Base-by-base conservation (phyloP, 306 rosid genomes). In the Hippophae rhamnoides region DNA sequence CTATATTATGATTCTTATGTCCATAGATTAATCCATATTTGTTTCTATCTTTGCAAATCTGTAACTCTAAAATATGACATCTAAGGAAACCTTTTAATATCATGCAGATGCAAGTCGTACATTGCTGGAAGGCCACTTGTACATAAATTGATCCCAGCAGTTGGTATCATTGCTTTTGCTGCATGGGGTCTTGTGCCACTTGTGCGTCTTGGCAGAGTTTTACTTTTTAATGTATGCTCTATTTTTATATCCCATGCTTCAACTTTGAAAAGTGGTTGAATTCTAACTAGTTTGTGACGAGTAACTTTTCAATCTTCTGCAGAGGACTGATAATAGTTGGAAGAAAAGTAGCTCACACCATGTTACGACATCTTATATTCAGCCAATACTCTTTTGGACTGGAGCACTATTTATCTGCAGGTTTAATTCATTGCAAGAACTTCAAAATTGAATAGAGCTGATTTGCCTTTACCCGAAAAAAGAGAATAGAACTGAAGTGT, bases 391-490 rank as follows among this genome's bases (percentile, higher is more conserved):
- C 69, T 82, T 88, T 26, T 93, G 97, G 99, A 66, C 76, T 43
- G 99, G 94, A 74, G 90, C 85, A 38, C 80, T 78, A 72, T 90
- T 93, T 41, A 42, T 80, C 58, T 93, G 94, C 99, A 86, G 99
- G 99, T 88, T 67, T 67, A 54, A 47, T 56, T 65, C 40, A 66
- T 41, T 58, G 51, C 45, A 59, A 47, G 54, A 41, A 47, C 31
- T 7, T 26, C 31, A 31, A 40, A 67, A 40, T 58, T 58, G 5
- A 48, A 52, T 25, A 66, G 14, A 41, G 9, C 43, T 69, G n/a
- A 23, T 25, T 3, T 8, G 11, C 14, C 41, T 41, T 58, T 41
- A 56, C 25, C 65, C 43, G 38, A 31, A 31, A 31, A 4, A 31
- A 4, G 5, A 31, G 38, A 31, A 31, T 31, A 31, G 38, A 31